Conservation (phyloP, 306 rosid species). For the Prinsepia uniflora region DNA sequence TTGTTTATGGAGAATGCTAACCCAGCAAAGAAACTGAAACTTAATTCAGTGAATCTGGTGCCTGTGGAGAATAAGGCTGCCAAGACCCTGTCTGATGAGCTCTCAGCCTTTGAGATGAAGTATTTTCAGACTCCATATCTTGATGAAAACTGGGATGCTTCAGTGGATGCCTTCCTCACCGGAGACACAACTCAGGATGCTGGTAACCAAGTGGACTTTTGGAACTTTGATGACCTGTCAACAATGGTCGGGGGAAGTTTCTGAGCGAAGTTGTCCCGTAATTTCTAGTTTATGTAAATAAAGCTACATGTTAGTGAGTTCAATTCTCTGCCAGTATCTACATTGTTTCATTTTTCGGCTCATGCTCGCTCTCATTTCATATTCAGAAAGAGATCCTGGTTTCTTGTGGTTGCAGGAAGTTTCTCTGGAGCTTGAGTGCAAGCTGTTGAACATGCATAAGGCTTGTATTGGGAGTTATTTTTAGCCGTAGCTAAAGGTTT, state of each 20-base stretch:
- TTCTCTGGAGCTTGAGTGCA: constrained; percentile 24
- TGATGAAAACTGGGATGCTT: constrained; percentile 64
- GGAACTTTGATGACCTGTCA: constrained; percentile 80
- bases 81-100: constrained; percentile 71
- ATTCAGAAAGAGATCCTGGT: background rate
- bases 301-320: constrained; percentile 70
- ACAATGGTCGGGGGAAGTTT: constrained; percentile 46
- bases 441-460: constrained; percentile 30
- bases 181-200: constrained; percentile 58
- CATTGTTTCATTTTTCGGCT: background rate
- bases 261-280: constrained; percentile 35
- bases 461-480: constrained; percentile 33
- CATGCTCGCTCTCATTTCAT: background rate
- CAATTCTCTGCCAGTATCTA: background rate
- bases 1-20: constrained; percentile 44
- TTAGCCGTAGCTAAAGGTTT: constrained; percentile 45
- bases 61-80: constrained; percentile 29
- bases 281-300: constrained; percentile 64
- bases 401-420: constrained; percentile 49
- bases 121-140: constrained; percentile 55
- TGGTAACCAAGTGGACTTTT: constrained; percentile 61
- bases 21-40: constrained; percentile 40
- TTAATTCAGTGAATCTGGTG: constrained; percentile 31
- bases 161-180: constrained; percentile 48
- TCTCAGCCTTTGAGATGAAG: constrained; percentile 68